Evolutionary conservation across 352 stramenopile genomes (phyloP).

Genomic region (Proteromonas lacertae): DNA sequence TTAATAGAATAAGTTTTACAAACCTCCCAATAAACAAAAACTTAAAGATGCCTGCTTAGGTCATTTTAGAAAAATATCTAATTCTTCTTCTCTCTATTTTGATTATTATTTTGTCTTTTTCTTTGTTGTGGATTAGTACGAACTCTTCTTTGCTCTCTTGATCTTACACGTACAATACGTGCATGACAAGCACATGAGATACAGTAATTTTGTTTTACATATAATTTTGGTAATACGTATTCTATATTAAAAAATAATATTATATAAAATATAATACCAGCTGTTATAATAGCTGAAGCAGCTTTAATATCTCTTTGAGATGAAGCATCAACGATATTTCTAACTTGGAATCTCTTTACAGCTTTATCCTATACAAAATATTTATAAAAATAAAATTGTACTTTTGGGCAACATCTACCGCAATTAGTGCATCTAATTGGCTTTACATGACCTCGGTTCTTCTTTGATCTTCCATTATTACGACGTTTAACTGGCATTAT

Average conservation of each 20-base stretch:
- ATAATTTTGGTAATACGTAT: slow-evolving; percentile 96
- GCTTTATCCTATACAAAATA: slow-evolving; percentile 71
- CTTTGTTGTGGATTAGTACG: too few relatives aligned
- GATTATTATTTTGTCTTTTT: too few relatives aligned
- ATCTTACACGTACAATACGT: slow-evolving; percentile 88
- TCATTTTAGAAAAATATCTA: too few relatives aligned
- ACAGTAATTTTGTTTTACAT: slow-evolving; percentile 99
- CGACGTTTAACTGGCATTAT: slow-evolving; percentile 97
- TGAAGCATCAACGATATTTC: slow-evolving; percentile 7
- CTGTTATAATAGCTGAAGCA: slow-evolving; percentile 84
- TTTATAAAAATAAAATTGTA: background rate
- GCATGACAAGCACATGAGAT: slow-evolving; percentile 93
- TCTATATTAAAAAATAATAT: too few relatives aligned
- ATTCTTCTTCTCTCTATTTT: too few relatives aligned
- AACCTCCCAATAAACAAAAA: too few relatives aligned
- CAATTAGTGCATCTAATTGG: slow-evolving; percentile 40
- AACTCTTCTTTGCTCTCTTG: slow-evolving; percentile 49
- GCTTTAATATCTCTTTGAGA: slow-evolving; percentile 76
- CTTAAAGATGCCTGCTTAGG: too few relatives aligned
- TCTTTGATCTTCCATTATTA: slow-evolving; percentile 95
- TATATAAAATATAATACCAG: too few relatives aligned
- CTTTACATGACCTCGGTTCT: slow-evolving; percentile 89
- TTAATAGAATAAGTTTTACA: too few relatives aligned
- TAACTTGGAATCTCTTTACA: slow-evolving; percentile 56
- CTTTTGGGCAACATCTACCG: background rate